phyloP scores from a whole-genome alignment of 306 rosid species.

The Quercus glauca region DNA sequence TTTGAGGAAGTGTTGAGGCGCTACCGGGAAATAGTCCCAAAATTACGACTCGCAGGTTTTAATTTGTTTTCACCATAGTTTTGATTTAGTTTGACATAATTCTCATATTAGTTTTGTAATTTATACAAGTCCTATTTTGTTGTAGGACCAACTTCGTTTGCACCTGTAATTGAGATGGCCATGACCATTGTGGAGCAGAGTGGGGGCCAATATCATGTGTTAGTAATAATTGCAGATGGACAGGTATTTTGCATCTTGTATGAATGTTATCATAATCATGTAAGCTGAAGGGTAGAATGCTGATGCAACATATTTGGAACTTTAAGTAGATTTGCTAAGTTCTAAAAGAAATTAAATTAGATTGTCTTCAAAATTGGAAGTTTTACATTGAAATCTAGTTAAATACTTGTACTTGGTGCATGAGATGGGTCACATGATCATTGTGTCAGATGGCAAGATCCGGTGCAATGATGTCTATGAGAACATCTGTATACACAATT shows the following conservation, averaged over 20 bases:
- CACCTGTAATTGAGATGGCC: conserved; percentile 92
- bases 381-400: neutral
- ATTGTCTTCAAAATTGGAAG: neutral
- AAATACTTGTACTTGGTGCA: conserved; percentile 3
- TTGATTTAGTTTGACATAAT: conserved; percentile 9
- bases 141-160: conserved; percentile 94
- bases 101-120: neutral
- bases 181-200: conserved; percentile 92
- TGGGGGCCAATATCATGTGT: conserved; percentile 76
- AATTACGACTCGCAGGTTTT: conserved; percentile 81
- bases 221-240: conserved; percentile 82
- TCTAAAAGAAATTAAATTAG: neutral
- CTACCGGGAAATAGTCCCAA: conserved; percentile 78
- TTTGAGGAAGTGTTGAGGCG: conserved; percentile 87
- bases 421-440: neutral
- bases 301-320: neutral
- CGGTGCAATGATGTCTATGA: too few relatives aligned
- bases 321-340: too few relatives aligned
- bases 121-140: conserved; percentile 14
- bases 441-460: neutral
- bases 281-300: conserved; percentile 7
- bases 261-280: neutral
- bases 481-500: neutral
- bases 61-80: conserved; percentile 1
- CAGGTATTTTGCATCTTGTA: conserved; percentile 55